Conservation (phyloP, 139 green algal species). For the Chlorella vulgaris region DNA sequence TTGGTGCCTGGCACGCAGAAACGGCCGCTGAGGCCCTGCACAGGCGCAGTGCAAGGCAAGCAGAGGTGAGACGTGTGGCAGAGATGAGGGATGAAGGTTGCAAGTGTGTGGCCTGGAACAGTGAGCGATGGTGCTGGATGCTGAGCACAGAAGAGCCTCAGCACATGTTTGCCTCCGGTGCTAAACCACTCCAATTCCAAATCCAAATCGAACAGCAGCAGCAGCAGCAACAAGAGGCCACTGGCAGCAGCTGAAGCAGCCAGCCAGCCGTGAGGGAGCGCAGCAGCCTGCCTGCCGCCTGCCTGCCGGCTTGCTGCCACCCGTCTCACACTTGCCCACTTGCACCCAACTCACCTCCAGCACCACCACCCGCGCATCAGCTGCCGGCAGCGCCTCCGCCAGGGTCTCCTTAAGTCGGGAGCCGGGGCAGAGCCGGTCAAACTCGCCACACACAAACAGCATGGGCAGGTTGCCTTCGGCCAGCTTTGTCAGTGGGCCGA, state of each 20-base stretch:
- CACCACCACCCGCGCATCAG: not conserved
- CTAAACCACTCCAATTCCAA: no score
- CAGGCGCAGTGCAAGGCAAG: not conserved
- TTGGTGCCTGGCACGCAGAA: slow-evolving; percentile 8
- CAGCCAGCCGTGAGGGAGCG: not conserved
- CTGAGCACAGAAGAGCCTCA: not conserved
- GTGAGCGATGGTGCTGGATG: no score
- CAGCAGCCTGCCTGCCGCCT: not conserved
- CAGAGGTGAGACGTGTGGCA: not conserved
- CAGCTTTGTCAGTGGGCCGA: slow-evolving; percentile 14
- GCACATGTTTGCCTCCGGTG: not conserved
- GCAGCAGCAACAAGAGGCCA: not conserved
- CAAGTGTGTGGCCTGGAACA: no score
- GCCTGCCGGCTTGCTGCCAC: not conserved
- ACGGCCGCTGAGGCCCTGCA: slow-evolving; percentile 21
- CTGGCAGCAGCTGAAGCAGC: not conserved
- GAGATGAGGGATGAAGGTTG: not conserved
- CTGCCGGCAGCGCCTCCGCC: slow-evolving; percentile 14
- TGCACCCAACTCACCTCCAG: not conserved
- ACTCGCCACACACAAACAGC: slow-evolving; percentile 36
- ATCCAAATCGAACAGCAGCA: no score
- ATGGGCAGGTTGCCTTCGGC: not conserved
- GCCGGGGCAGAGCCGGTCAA: slow-evolving; percentile 30
- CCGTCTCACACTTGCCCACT: not conserved
- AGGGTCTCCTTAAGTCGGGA: slow-evolving; percentile 6